Conservation (phyloP, 768 basidiomycete species). For the Pleurotus tuoliensis region DNA sequence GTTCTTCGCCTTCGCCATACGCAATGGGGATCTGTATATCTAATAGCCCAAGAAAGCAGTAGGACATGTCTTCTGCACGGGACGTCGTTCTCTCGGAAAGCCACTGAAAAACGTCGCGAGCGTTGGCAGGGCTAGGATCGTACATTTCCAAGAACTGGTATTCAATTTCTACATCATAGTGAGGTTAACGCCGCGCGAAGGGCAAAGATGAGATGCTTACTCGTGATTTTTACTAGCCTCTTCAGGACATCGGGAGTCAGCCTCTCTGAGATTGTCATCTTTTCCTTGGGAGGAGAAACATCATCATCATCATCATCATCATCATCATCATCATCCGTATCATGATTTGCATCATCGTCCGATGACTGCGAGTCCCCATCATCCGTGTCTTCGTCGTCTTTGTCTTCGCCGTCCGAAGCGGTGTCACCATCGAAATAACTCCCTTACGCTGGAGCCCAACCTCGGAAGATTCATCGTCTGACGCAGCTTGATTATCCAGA, state of each 20-base stretch:
- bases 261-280: too few species aligned
- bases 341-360: too few species aligned
- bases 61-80: background rate
- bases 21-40: background rate
- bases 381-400: background rate
- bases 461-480: background rate
- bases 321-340: too few species aligned
- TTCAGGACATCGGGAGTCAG: background rate
- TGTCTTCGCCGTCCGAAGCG: too few species aligned
- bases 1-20: slow-evolving; percentile 2
- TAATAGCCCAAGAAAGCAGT: slow-evolving; percentile 1
- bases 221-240: background rate
- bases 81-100: background rate
- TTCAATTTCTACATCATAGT: too few species aligned
- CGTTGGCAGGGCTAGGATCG: background rate
- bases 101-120: background rate
- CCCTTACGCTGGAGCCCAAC: background rate
- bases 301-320: too few species aligned
- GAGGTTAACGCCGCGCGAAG: too few species aligned
- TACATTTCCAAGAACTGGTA: too few species aligned
- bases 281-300: too few species aligned
- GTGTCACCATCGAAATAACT: background rate
- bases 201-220: background rate
- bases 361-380: background rate
- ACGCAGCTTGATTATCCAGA: too few species aligned